A percentile compares a stretch with the other conserved stretches of the same genome.
Evolutionary conservation across 1,284 basidiomycete genomes (phyloP).

Genomic region (Neonothopanus nambi): DNA sequence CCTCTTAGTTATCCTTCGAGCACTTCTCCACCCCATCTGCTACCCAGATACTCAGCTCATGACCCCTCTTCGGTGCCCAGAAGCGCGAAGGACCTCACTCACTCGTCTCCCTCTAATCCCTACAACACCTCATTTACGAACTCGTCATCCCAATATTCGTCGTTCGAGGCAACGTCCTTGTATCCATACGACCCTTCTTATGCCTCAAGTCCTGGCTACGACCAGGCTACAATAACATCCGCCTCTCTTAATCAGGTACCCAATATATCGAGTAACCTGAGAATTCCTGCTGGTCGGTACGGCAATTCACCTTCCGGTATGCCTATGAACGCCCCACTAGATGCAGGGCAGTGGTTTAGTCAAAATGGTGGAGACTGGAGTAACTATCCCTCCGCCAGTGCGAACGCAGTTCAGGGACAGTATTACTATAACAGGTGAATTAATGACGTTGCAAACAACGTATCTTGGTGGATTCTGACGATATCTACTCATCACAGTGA

Average conservation of each 20-base stretch:
- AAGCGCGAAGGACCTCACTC: not conserved
- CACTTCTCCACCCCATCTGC: constrained; percentile 1
- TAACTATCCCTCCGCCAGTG: not conserved
- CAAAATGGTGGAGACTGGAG: constrained; percentile 7
- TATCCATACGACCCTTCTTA: constrained; percentile 5
- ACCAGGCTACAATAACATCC: not conserved
- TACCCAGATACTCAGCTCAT: not conserved
- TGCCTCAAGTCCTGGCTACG: not conserved
- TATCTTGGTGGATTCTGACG: constrained; percentile 4
- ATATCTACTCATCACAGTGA: constrained; percentile 6
- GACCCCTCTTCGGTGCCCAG: constrained; percentile 5
- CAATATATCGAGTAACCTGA: too few relatives aligned
- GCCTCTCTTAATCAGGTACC: not conserved
- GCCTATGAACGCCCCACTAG: too few relatives aligned
- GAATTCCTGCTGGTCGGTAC: too few relatives aligned
- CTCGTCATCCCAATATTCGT: not conserved
- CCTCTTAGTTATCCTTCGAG: not conserved
- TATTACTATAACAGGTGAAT: constrained; percentile 1
- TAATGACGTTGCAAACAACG: not conserved
- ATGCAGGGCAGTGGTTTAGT: not conserved
- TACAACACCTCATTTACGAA: constrained; percentile 6
- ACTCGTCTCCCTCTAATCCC: constrained; percentile 2
- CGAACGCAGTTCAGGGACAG: constrained; percentile 5
- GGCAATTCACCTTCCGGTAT: too few relatives aligned
- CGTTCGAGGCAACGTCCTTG: not conserved